phyloP scores from a whole-genome alignment of 495 filamentous ascomycete species.

The Penicillium diatomitis region DNA sequence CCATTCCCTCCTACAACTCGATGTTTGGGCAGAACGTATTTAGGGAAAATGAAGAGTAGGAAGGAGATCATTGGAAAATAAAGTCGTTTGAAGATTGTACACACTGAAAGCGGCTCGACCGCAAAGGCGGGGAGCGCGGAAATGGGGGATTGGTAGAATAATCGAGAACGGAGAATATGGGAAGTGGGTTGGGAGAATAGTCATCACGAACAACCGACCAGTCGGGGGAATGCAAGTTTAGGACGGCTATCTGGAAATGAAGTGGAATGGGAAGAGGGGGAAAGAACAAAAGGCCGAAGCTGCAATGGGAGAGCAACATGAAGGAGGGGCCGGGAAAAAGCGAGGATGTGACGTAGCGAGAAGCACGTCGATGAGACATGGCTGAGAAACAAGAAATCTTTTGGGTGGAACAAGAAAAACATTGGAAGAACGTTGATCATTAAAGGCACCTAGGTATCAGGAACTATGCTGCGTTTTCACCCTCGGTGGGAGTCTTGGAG shows the following conservation, averaged over 20 bases:
- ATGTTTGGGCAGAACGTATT: not conserved
- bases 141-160: too few species aligned
- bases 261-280: too few species aligned
- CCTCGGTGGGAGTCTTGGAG: conserved; percentile 42
- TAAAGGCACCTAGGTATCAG: conserved; percentile 30
- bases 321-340: conserved; percentile 10
- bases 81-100: conserved; percentile 27
- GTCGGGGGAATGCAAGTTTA: conserved; percentile 27
- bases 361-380: conserved; percentile 7
- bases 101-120: conserved; percentile 13
- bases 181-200: conserved; percentile 8
- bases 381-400: conserved; percentile 25
- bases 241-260: conserved; percentile 7
- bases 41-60: not conserved
- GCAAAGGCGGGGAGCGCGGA: too few species aligned
- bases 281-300: conserved; percentile 1
- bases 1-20: too few species aligned
- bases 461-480: conserved; percentile 39
- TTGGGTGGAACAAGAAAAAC: conserved; percentile 20
- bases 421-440: conserved; percentile 37
- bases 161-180: not conserved
- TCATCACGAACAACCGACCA: conserved; percentile 19
- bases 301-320: conserved; percentile 14
- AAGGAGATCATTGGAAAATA: conserved; percentile 1
- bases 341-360: conserved; percentile 8